Conservation (phyloP, 805 yeast species). For the fission yeast (Schizosaccharomyces pombe) region DNA sequence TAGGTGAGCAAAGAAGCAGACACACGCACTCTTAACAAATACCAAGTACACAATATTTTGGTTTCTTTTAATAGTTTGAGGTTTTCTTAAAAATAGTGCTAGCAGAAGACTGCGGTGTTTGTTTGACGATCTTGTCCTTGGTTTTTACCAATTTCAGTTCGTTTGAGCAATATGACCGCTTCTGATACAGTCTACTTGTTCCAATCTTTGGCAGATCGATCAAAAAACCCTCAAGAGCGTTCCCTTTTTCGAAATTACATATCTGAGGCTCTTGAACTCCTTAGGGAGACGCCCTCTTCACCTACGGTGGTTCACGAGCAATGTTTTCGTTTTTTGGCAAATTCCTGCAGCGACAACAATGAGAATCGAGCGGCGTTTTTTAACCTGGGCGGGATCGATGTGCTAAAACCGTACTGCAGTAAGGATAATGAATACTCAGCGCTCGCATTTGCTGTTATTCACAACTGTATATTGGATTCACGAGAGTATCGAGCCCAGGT, state of each 20-base stretch:
- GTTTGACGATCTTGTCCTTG: no score
- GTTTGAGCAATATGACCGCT: not conserved
- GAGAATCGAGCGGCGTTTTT: not conserved
- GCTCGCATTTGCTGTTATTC: not conserved
- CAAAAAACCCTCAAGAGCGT: not conserved
- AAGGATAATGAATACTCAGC: not conserved
- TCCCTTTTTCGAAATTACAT: not conserved
- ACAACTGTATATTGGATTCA: not conserved
- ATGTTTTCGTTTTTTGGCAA: not conserved
- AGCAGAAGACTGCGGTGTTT: no score
- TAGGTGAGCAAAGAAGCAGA: no score
- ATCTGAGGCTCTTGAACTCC: not conserved
- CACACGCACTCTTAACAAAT: no score
- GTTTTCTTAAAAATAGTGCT: no score
- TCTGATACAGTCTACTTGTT: not conserved
- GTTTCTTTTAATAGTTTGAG: no score
- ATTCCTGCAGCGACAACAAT: not conserved
- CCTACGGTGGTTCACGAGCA: not conserved
- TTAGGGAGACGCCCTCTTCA: not conserved
- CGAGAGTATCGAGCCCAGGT: not conserved
- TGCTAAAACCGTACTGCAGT: not conserved
- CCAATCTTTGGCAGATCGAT: not conserved
- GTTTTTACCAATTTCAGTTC: no score
- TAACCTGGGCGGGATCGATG: not conserved
- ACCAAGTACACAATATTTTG: no score